These are phyloP conservation scores for Punica granatum DNA, from an alignment of 345 rosid species.

Conservation along the genomic window DNA sequence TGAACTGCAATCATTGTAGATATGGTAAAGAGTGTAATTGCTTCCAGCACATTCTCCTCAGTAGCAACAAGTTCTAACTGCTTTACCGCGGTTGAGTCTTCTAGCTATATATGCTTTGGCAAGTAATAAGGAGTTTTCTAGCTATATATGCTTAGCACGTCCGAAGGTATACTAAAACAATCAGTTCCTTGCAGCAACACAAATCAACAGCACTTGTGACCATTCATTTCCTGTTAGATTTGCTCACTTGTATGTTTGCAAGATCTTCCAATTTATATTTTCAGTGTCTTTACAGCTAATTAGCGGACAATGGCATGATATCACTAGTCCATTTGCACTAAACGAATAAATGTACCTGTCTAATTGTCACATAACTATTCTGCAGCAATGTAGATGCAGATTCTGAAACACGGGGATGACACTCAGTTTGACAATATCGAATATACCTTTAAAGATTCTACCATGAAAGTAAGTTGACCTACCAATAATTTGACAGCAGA, in stretches of 20 bases:
- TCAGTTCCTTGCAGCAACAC: too few relatives aligned
- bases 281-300: not conserved
- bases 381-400: conserved; percentile 64
- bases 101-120: too few relatives aligned
- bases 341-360: conserved; percentile 48
- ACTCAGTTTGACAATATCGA: conserved; percentile 73
- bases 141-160: too few relatives aligned
- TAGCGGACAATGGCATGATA: not conserved
- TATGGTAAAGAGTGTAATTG: conserved; percentile 75
- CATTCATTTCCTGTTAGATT: too few relatives aligned
- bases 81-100: conserved; percentile 47
- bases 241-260: too few relatives aligned
- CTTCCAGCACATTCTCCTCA: conserved; percentile 77
- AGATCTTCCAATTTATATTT: not conserved
- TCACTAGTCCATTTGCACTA: not conserved
- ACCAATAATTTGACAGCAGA: conserved; percentile 3
- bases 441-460: conserved; percentile 45
- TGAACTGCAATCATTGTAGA: conserved; percentile 95
- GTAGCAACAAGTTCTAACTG: conserved; percentile 91
- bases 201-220: too few relatives aligned
- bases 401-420: conserved; percentile 81
- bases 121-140: not conserved
- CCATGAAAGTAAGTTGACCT: conserved; percentile 2
- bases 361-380: conserved; percentile 72
- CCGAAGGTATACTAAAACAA: too few relatives aligned